phyloP scores from a whole-genome alignment of 179 eudicot genomes.

The Heliamphora pulchella region DNA sequence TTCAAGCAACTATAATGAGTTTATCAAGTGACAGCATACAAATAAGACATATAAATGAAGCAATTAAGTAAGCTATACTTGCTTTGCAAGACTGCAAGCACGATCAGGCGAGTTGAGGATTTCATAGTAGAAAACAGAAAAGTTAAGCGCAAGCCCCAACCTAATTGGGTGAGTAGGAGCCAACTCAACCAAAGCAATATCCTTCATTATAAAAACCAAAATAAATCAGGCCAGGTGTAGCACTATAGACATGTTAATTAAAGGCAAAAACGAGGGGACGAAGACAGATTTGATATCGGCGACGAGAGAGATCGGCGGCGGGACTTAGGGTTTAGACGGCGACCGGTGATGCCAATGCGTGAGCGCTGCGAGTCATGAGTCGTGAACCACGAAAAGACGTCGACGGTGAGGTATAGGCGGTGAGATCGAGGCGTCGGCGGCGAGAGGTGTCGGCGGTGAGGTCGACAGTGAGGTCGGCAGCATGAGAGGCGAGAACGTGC shows the following conservation, averaged over 20 bases:
- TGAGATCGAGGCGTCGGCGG: no score
- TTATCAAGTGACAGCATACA: neutral
- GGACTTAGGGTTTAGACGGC: no score
- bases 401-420: no score
- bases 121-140: slow-evolving; percentile 45
- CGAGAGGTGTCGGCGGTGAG: no score
- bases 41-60: neutral
- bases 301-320: no score
- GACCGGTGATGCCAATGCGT: no score
- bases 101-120: slow-evolving; percentile 47
- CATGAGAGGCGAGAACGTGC: no score
- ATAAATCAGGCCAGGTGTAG: neutral
- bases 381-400: no score
- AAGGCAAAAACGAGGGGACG: neutral
- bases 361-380: no score
- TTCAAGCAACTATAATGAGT: neutral
- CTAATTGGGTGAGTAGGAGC: slow-evolving; percentile 46
- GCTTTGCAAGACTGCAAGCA: slow-evolving; percentile 47
- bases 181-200: slow-evolving; percentile 39
- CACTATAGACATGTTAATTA: neutral
- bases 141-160: slow-evolving; percentile 46
- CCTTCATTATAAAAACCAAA: slow-evolving; percentile 18
- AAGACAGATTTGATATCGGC: no score
- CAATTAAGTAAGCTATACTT: slow-evolving; percentile 15
- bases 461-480: no score